Evolutionary conservation across 1,284 basidiomycete species (phyloP), one percentile per base, ranked within the genome.

Genomic region (Trametes sp.): DNA sequence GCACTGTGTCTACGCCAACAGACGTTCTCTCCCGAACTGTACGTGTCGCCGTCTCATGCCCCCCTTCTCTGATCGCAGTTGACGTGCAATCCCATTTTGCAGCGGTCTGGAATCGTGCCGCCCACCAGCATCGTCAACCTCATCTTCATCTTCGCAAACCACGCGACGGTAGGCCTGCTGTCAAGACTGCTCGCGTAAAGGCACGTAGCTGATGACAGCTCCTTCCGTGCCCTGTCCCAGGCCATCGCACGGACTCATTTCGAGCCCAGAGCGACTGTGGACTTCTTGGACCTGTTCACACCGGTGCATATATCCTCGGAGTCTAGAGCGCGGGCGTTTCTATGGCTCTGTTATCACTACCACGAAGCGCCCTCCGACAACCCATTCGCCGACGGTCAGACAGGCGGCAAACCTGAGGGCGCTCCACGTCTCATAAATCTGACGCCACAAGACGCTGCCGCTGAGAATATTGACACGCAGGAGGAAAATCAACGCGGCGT

Each of bases 321-420:
- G 29, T 86, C 86, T 46, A 85, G 90, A 46, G 88, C 88, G 0
- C 83, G 80, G n/a, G 85, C 84, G 2, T 90, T 93, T 60, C 83
- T 95, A 24, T 94, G 92, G 88, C 81, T 93, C 46, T 79, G 92
- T 59, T 92, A 87, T 73, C 82, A 92, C 71, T 93, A 94, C 73
- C 80, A 93, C 61, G 92, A 94, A 75, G 80, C 80, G 48, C 77
- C 84, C 9, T 76, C 77, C 4, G 74, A 77, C 23, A 93, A 92
- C 71, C 91, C 91, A 4, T 93, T 88, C 70, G 81, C 83, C 44
- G 89, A 91, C 67, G 77, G 82, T 10, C 81, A 82, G 68, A 81
- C 89, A 4, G 76, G 76, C 36, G 71, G 75, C 58, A 72, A 85
- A 69, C 76, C 79, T 0, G 83, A 83, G 28, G 85, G 83, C 70